Conservation (phyloP, 75 land plant genomes). For the Ceratopteris richardii region DNA sequence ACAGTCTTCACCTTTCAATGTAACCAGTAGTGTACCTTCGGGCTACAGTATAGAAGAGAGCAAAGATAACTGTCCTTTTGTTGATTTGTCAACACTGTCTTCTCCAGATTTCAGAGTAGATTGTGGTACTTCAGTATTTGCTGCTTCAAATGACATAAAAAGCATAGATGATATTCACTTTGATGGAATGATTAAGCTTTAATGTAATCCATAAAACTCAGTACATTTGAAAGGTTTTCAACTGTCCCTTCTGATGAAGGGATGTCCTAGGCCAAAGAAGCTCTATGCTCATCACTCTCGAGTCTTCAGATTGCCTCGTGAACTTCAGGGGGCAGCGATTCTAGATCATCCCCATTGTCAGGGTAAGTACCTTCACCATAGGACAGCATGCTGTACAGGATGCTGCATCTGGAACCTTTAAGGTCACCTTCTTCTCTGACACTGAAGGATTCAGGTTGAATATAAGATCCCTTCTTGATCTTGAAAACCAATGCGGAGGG, state of each 20-base stretch:
- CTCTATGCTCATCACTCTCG: constrained; percentile 7
- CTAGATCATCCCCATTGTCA: constrained; percentile 12
- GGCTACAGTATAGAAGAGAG: too few species aligned
- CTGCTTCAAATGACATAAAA: constrained; percentile 10
- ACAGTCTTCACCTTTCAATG: too few species aligned
- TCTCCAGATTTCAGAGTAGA: constrained; percentile 28
- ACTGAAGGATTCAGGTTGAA: constrained; percentile 65
- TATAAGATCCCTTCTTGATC: constrained; percentile 30
- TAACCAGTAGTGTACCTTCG: too few species aligned
- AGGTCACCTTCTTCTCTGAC: constrained; percentile 57
- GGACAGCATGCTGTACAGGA: neutral
- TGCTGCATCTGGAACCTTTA: constrained; percentile 29
- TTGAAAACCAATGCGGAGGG: constrained; percentile 41
- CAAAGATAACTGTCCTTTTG: too few species aligned
- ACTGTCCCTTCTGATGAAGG: neutral
- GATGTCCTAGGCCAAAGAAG: neutral
- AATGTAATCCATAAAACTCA: neutral
- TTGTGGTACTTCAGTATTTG: constrained; percentile 14
- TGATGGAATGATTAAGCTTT: constrained; percentile 4
- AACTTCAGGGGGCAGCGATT: constrained; percentile 1
- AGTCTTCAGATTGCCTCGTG: constrained; percentile 11
- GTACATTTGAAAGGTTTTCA: too few species aligned
- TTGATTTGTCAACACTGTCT: too few species aligned
- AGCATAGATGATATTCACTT: constrained; percentile 2
- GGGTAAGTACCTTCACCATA: neutral